Evolutionary conservation across 352 stramenopile species (phyloP), one percentile per base, ranked within the genome.

Genomic region (Albugo laibachii): DNA sequence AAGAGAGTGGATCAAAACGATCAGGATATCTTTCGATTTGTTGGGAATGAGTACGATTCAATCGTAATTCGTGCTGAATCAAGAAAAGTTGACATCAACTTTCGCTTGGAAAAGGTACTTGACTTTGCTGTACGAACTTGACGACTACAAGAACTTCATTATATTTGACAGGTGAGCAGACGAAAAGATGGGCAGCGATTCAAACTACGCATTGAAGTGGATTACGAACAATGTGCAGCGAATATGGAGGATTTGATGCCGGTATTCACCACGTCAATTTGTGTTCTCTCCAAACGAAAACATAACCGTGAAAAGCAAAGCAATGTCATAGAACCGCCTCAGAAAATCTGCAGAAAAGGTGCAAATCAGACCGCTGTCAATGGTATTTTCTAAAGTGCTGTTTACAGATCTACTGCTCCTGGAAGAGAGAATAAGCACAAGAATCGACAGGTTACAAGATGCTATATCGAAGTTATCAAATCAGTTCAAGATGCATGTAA

Each of bases 241-340:
- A 83, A 89, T 50, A 65, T 85, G 10, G 65, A 66, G 12, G 77
- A 85, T 36, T 57, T 91, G 11, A 76, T 67, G 19, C 70, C 70
- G 10, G 75, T 88, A 44, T 86, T 87, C 52, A 91, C 77, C 36
- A 87, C 82, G 53, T 69, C 77, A 8, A 91, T 91, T 45, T 91
- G 75, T 51, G 77, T 91, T 12, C 53, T 91, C 13, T 91, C 77
- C 11, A 91, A 91, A 59, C 68, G 77, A 43, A 91, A 91, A 54
- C 69, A 84, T 34, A 72, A 73, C 18, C 38, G 38, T 24, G 20
- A 24, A 19, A 43, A 43, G 20, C 24, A 31, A 31, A 3, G 24
- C 24, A 31, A 31, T 8, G 3, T 31, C 24, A 31, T 31, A 10
- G 43, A 48, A 48, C 19, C 19, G 16, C 43, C 19, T 19, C 40